Evolutionary conservation across 495 filamentous ascomycete species (phyloP), one percentile per base, ranked within the genome.

Genomic region (Penicillium samsonianum): DNA sequence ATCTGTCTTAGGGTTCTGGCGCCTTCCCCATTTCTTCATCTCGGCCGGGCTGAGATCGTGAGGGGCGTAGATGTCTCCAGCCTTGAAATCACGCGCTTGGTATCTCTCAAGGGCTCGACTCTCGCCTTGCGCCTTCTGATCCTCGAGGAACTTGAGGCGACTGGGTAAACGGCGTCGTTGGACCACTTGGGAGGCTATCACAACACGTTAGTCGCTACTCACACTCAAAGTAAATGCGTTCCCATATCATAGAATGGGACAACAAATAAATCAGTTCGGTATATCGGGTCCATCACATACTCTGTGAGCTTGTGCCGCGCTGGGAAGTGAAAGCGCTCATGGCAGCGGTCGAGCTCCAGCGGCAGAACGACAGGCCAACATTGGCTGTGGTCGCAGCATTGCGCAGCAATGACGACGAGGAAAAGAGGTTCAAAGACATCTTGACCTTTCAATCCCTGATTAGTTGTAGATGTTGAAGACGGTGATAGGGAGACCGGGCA

Each of bases 21-120:
- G 76, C 64, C 78, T 72, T 57, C 76, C 78, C 79, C 84, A 88
- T 74, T 89, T 90, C 70, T 69, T 75, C 84, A 87, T 86, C 80
- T 96, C 91, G 53, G 75, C 69, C 8, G 84, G 75, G 55, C 82
- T 86, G 51, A 98, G 73, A 78, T 98, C 94, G 69, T 91, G 89
- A 40, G 95, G 95, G 40, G 92, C 82, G 72, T 97, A 97, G 45
- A 95, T 78, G 70, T 96, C 92, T 66, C 94, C 94, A 10, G 73
- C 60, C 61, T 73, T 75, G 84, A 86, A 97, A 17, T 81, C 78
- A 49, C 90, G 70, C 23, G 68, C 62, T 48, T 75, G 67, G 50
- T 70, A 77, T 57, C 42, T 68, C 58, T 77, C 70, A 43, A 80
- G 49, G 22, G 61, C 64, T 43, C 67, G 65, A 55, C 72, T 75